Base-by-base conservation (phyloP, 768 basidiomycete species). In the Amanita rubescens region DNA sequence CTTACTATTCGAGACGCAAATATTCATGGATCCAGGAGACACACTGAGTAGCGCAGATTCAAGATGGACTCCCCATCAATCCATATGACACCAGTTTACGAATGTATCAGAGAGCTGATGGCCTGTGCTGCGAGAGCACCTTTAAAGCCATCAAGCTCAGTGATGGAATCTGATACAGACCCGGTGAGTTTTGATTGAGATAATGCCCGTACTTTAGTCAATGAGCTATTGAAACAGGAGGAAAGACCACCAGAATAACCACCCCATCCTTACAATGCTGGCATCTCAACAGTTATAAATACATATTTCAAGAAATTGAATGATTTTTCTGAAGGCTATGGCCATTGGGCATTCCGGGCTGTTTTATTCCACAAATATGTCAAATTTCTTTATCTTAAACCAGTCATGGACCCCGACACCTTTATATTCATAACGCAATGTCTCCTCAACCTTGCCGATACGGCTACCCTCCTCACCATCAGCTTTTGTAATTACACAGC, bases 11-110 rank as follows among this genome's bases (percentile, higher is more conserved):
- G n/a, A n/a, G n/a, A n/a, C n/a, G n/a, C n/a, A n/a, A n/a, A 25
- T 25, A 45, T 45, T 20, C 43, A 45, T 45, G 43, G 43, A 25
- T 4, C 43, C 43, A 45, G 43, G 43, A 45, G 43, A 45, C 43
- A 45, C n/a, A 45, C n/a, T 20, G 22, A 25, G 19, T 45, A 45
- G 19, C 22, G 43, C 19, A 19, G 22, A 45, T 45, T 45, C 43
- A 45, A 45, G 43, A 45, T 45, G 43, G 43, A 5, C 43, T 45
- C n/a, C 22, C 43, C 43, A n/a, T n/a, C n/a, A n/a, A n/a, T n/a
- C n/a, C n/a, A n/a, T n/a, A n/a, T 45, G 43, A 25, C 22, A 19
- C 43, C 43, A 45, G 22, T 45, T 45, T 45, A 45, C 24, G 43
- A 45, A 45, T 10, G 22, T 25, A 45, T 45, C 43, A 45, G 22